These are phyloP conservation scores for Sanghuangporus sanghuang DNA, from an alignment of 1,284 basidiomycete genomes.

Conservation along the genomic window DNA sequence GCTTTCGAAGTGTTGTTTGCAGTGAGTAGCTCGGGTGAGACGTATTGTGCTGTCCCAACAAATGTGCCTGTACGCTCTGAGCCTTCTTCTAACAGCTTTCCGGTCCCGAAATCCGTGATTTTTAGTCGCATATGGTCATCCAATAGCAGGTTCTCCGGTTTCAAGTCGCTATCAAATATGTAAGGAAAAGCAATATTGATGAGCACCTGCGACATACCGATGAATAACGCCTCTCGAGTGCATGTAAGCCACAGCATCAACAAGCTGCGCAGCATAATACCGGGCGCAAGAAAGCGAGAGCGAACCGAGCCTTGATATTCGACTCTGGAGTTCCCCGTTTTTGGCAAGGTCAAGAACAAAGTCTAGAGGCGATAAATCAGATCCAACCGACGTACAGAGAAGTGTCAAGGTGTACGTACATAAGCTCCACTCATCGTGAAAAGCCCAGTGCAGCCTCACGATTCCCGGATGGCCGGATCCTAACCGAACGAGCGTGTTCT, in stretches of 20 bases:
- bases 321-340: conserved; percentile 86
- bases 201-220: conserved; percentile 41
- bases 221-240: conserved; percentile 86
- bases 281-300: conserved; percentile 69
- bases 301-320: conserved; percentile 78
- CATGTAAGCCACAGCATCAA: conserved; percentile 87
- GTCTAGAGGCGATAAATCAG: conserved; percentile 42
- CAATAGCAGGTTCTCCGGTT: conserved; percentile 90
- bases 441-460: conserved; percentile 75
- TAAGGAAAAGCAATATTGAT: conserved; percentile 8
- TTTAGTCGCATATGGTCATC: conserved; percentile 85
- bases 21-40: conserved; percentile 87
- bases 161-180: conserved; percentile 58
- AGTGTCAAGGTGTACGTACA: conserved; percentile 49
- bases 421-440: conserved; percentile 79
- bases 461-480: conserved; percentile 77
- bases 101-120: conserved; percentile 96
- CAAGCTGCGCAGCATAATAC: conserved; percentile 84
- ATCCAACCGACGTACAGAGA: conserved; percentile 5
- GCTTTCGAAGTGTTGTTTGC: conserved; percentile 69
- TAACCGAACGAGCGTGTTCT: conserved; percentile 50
- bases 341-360: conserved; percentile 86
- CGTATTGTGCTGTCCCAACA: conserved; percentile 96
- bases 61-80: conserved; percentile 72
- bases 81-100: conserved; percentile 72